Evolutionary conservation across 495 filamentous ascomycete genomes (phyloP).

Genomic region (Tuber borchii): DNA sequence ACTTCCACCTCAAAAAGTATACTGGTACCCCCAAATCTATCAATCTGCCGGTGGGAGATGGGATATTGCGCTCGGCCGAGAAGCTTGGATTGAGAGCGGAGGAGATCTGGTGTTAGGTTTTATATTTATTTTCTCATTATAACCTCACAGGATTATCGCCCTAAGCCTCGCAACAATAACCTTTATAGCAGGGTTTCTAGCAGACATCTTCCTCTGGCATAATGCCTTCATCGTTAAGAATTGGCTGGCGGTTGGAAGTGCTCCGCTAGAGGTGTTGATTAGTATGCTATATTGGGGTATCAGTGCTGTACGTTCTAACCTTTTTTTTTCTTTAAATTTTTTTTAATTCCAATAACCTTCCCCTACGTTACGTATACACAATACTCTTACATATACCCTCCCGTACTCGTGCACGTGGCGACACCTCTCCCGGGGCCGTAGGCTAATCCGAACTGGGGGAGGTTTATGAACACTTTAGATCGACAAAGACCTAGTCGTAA

Average conservation of each 20-base stretch:
- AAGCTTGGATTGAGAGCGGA: conserved; percentile 45
- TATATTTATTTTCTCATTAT: background rate
- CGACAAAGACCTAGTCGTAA: conserved; percentile 45
- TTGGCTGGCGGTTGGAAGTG: conserved; percentile 59
- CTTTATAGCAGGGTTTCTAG: conserved; percentile 63
- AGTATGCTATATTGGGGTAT: conserved; percentile 81
- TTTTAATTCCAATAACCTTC: conserved; percentile 10
- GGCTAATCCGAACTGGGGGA: background rate
- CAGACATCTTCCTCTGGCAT: conserved; percentile 63
- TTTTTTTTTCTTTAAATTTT: conserved; percentile 10
- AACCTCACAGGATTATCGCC: conserved; percentile 62
- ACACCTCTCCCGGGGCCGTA: background rate
- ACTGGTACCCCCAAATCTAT: conserved; percentile 28
- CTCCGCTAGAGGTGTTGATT: conserved; percentile 75
- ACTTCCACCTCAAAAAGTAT: background rate
- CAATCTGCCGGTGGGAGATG: conserved; percentile 48
- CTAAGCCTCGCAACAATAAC: conserved; percentile 62
- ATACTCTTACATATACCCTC: background rate
- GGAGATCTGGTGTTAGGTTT: conserved; percentile 46
- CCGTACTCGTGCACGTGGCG: background rate
- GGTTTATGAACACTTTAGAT: conserved; percentile 12
- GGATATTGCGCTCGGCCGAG: conserved; percentile 70
- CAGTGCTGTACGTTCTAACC: conserved; percentile 44
- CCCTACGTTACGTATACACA: background rate
- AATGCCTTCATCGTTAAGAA: conserved; percentile 70